Conservation (phyloP, 2,329 filamentous ascomycete species). For the Zymoseptoria crescenta region DNA sequence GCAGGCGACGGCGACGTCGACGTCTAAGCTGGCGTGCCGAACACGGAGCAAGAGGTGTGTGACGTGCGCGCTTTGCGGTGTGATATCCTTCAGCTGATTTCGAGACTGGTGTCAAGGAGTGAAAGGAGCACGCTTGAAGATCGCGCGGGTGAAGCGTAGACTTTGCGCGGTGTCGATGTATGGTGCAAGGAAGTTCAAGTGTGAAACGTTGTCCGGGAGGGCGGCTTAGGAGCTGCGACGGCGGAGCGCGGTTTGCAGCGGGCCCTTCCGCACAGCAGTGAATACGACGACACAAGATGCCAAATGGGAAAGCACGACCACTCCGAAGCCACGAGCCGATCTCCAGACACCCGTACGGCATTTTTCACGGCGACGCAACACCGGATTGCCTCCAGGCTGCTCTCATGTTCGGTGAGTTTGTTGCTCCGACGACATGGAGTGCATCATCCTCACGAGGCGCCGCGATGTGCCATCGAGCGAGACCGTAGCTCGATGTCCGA, state of each 20-base stretch:
- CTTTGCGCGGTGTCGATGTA: background rate
- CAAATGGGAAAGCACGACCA: background rate
- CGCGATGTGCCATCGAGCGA: background rate
- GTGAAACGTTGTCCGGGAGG: background rate
- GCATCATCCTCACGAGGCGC: background rate
- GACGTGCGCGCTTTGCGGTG: background rate
- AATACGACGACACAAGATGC: background rate
- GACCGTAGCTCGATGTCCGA: constrained; percentile 27
- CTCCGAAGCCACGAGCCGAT: background rate
- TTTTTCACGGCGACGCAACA: no score
- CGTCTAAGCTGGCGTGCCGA: background rate
- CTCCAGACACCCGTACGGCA: background rate
- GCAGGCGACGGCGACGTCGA: background rate
- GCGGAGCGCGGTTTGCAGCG: background rate
- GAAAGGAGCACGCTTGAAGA: background rate
- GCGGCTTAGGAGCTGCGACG: no score
- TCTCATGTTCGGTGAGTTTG: no score
- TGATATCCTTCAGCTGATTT: background rate
- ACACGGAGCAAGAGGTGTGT: background rate
- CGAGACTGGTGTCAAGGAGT: no score
- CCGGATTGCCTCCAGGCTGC: no score
- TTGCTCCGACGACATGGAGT: background rate
- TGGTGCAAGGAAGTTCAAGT: background rate
- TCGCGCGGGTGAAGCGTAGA: background rate
- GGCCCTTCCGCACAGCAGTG: background rate